A percentile compares a stretch with the other conserved stretches of the same genome.
Evolutionary conservation across 148 eudicot genomes (phyloP).

Genomic region (Rhododendron williamsianum): DNA sequence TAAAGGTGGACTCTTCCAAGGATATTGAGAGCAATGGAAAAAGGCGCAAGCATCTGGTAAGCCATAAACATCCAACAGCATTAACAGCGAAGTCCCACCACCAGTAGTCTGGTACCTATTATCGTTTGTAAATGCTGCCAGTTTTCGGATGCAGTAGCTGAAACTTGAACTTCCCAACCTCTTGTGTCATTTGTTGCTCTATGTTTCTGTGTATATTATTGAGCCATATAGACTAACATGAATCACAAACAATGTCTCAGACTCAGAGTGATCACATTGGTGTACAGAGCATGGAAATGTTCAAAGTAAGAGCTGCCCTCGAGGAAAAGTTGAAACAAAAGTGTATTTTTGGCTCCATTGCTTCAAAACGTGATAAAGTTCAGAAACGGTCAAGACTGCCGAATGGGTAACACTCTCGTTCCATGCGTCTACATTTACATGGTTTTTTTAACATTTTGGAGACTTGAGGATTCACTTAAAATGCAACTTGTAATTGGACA

Average conservation of each 20-base stretch:
- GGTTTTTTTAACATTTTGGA: not conserved
- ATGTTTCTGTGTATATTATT: not conserved
- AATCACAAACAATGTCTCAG: conserved; percentile 10
- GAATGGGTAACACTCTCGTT: conserved; percentile 47
- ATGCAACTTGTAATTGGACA: conserved; percentile 27
- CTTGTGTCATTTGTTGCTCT: conserved; percentile 1
- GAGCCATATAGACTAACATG: conserved; percentile 1
- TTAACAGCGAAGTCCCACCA: not conserved
- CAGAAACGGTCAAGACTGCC: conserved; percentile 32
- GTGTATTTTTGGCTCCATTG: conserved; percentile 48
- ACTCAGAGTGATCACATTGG: conserved; percentile 55
- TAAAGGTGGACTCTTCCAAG: conserved; percentile 25
- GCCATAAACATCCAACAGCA: not conserved
- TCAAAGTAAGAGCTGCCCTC: conserved; percentile 71
- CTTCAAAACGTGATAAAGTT: conserved; percentile 29
- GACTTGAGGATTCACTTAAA: conserved; percentile 1
- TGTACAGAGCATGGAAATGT: conserved; percentile 71
- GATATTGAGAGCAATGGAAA: conserved; percentile 24
- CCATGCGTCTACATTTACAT: not conserved
- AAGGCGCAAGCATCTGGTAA: conserved; percentile 29
- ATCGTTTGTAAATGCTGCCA: not conserved
- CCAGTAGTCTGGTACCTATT: not conserved
- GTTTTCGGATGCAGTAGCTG: not conserved
- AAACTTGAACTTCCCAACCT: not conserved
- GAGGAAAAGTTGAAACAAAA: conserved; percentile 81